Evolutionary conservation across 768 basidiomycete species (phyloP).

Genomic region (Dioszegia aurantiaca): DNA sequence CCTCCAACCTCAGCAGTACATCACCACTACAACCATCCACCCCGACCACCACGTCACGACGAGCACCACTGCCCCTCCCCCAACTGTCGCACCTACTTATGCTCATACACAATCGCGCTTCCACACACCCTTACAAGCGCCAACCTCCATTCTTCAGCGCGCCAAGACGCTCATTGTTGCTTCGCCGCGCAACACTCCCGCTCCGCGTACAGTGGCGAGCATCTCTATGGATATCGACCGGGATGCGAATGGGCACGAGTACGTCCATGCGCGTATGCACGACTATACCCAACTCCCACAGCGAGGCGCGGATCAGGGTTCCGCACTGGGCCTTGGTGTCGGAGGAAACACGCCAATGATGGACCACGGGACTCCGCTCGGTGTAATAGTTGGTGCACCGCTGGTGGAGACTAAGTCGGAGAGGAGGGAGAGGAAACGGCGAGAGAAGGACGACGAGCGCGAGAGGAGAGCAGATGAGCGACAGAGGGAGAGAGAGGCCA

Average conservation of each 20-base stretch:
- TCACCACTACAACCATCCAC: conserved; percentile 9
- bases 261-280: conserved; percentile 15
- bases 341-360: not conserved
- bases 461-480: conserved; percentile 7
- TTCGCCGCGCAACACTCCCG: not conserved
- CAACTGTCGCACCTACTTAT: conserved; percentile 6
- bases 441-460: conserved; percentile 14
- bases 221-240: conserved; percentile 13
- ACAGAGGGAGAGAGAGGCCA: conserved; percentile 13
- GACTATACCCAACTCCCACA: conserved; percentile 10
- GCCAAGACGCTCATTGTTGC: not conserved
- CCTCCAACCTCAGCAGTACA: conserved; percentile 6
- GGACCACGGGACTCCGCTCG: not conserved
- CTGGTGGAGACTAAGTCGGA: conserved; percentile 11
- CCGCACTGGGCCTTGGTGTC: not conserved
- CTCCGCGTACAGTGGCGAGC: conserved; percentile 9
- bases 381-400: too few species aligned
- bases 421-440: conserved; percentile 5
- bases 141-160: conserved; percentile 7
- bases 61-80: not conserved
- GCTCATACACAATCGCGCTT: not conserved
- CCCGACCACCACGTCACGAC: conserved; percentile 12
- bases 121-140: not conserved
- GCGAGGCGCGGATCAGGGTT: not conserved
- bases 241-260: conserved; percentile 12